A percentile compares a stretch with the other conserved stretches of the same genome.
Conservation (phyloP, 2,329 filamentous ascomycete genomes). For the Mariannaea sp. region DNA sequence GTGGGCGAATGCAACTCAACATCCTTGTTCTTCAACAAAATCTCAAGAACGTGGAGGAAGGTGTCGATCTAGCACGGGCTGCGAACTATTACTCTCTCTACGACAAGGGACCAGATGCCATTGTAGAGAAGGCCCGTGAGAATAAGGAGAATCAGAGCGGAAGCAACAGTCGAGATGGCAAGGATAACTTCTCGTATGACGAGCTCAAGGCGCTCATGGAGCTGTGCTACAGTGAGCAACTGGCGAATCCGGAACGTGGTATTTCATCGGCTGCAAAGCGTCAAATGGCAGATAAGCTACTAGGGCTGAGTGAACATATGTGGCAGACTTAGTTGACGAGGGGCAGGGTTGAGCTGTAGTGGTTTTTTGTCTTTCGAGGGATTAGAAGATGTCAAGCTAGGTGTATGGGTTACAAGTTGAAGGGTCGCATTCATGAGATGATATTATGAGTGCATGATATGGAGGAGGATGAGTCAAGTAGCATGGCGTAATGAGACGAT, state of each 20-base stretch:
- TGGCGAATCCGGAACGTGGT: constrained; percentile 70
- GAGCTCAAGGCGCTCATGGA: constrained; percentile 70
- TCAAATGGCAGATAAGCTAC: constrained; percentile 70
- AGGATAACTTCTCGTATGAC: constrained; percentile 66
- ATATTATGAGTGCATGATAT: constrained; percentile 20
- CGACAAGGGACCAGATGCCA: constrained; percentile 65
- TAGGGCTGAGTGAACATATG: constrained; percentile 74
- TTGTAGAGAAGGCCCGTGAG: constrained; percentile 65
- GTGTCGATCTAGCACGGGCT: constrained; percentile 66
- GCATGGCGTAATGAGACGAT: constrained; percentile 12
- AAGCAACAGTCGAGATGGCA: constrained; percentile 41
- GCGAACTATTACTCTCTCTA: constrained; percentile 74
- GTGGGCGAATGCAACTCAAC: constrained; percentile 88
- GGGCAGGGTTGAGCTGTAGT: neutral
- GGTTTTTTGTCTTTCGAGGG: neutral
- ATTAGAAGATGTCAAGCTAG: constrained; percentile 7
- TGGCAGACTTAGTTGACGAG: constrained; percentile 55
- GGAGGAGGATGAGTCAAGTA: constrained; percentile 18
- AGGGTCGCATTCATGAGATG: neutral
- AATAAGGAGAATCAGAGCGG: constrained; percentile 45
- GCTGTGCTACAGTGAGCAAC: constrained; percentile 69
- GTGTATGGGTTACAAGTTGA: neutral
- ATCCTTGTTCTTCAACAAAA: constrained; percentile 96
- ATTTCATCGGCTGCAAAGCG: constrained; percentile 69
- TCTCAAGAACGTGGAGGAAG: constrained; percentile 85